phyloP scores from a whole-genome alignment of 2,329 filamentous ascomycete species.

The Curvularia verruculosa region DNA sequence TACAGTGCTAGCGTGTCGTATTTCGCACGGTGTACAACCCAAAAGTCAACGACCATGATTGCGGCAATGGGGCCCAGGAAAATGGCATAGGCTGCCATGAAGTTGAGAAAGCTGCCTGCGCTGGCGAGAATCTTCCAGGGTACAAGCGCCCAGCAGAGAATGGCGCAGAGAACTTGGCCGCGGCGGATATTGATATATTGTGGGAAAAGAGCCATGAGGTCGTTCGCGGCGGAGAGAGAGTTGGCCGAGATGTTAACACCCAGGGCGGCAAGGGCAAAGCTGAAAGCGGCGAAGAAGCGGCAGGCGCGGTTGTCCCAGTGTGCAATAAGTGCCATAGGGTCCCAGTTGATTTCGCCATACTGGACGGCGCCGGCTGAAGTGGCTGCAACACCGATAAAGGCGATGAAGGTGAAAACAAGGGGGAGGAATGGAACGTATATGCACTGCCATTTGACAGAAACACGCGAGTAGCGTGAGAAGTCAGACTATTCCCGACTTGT shows the following conservation, averaged over 20 bases:
- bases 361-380: slow-evolving; percentile 61
- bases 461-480: slow-evolving; percentile 61
- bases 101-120: slow-evolving; percentile 56
- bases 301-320: slow-evolving; percentile 48
- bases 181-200: slow-evolving; percentile 60
- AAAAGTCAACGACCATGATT: slow-evolving; percentile 66
- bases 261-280: slow-evolving; percentile 57
- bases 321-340: slow-evolving; percentile 50
- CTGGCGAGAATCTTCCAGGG: slow-evolving; percentile 56
- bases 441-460: slow-evolving; percentile 57
- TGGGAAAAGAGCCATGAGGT: slow-evolving; percentile 60
- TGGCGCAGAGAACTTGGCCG: slow-evolving; percentile 54
- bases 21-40: slow-evolving; percentile 59
- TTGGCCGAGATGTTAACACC: slow-evolving; percentile 63
- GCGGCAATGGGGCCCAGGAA: slow-evolving; percentile 69
- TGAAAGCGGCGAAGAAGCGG: slow-evolving; percentile 51
- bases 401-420: slow-evolving; percentile 60
- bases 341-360: slow-evolving; percentile 56
- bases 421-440: slow-evolving; percentile 60
- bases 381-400: slow-evolving; percentile 64
- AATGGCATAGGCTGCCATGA: slow-evolving; percentile 70
- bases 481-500: slow-evolving; percentile 56
- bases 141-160: slow-evolving; percentile 53
- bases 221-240: slow-evolving; percentile 60
- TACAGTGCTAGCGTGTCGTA: slow-evolving; percentile 61